Percentiles rank a stretch among this genome's conserved stretches.
Conservation (phyloP, 2,329 filamentous ascomycete genomes). For the Penicillium brasilianum region DNA sequence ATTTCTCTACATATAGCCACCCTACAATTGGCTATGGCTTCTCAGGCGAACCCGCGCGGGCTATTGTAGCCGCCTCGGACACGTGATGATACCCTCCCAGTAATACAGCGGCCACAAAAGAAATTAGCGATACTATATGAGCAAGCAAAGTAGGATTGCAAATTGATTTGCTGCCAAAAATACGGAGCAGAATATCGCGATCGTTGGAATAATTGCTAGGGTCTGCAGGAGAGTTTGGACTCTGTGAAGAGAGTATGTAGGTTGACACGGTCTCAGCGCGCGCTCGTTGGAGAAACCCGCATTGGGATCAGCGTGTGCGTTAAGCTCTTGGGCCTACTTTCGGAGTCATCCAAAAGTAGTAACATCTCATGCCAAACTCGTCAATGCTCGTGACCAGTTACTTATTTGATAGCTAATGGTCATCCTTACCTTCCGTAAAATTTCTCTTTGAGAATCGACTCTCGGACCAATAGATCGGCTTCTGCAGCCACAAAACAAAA, state of each 20-base stretch:
- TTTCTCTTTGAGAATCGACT: not conserved
- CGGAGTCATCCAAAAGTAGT: too few relatives aligned
- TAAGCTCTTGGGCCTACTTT: not conserved
- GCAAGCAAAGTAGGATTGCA: not conserved
- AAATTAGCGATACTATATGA: not conserved
- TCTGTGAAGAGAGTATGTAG: not conserved
- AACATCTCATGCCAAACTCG: not conserved
- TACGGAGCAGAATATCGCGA: not conserved
- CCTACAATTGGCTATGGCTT: not conserved
- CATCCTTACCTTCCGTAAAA: not conserved
- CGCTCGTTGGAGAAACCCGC: constrained; percentile 1
- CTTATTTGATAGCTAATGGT: not conserved
- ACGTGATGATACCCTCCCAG: constrained; percentile 6
- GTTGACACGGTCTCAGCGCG: not conserved
- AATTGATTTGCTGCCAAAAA: constrained; percentile 2
- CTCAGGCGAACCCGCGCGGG: not conserved
- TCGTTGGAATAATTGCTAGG: not conserved
- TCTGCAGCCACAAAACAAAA: constrained; percentile 16
- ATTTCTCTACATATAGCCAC: not conserved
- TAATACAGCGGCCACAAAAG: not conserved
- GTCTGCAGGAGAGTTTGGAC: not conserved
- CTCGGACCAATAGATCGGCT: not conserved
- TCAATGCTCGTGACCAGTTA: not conserved
- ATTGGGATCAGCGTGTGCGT: constrained; percentile 4
- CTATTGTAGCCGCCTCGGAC: not conserved